Percentiles rank a stretch among this genome's conserved stretches.
These are phyloP conservation scores for Porogramme epimiltina DNA, from an alignment of 1,284 basidiomycete genomes.

Conservation along the genomic window DNA sequence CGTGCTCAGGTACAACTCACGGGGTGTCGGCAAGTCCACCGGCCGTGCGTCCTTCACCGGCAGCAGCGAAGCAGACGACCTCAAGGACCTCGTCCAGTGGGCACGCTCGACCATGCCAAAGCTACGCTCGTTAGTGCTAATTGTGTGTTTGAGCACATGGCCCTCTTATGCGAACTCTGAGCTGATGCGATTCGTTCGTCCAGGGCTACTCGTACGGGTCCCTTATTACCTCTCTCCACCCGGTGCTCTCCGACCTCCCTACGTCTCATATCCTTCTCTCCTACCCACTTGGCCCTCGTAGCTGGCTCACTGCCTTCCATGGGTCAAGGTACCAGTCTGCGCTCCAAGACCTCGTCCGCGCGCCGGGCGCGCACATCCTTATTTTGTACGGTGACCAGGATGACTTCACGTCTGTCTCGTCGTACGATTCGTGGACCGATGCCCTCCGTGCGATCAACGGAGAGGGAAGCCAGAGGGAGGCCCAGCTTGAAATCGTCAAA, in stretches of 20 bases:
- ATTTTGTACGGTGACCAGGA: slow-evolving; percentile 70
- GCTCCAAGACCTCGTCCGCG: slow-evolving; percentile 48
- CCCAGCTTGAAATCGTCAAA: slow-evolving; percentile 30
- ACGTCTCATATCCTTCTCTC: slow-evolving; percentile 73
- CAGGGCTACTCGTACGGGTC: slow-evolving; percentile 85
- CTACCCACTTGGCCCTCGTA: slow-evolving; percentile 73
- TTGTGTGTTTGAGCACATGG: slow-evolving; percentile 46
- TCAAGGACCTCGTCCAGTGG: slow-evolving; percentile 62
- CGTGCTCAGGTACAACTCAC: slow-evolving; percentile 72
- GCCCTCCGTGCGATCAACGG: slow-evolving; percentile 31
- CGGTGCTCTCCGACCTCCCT: slow-evolving; percentile 47
- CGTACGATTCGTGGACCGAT: slow-evolving; percentile 58
- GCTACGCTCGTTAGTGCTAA: slow-evolving; percentile 43
- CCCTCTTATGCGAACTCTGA: no score
- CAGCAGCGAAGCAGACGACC: slow-evolving; percentile 64
- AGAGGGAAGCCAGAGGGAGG: neutral
- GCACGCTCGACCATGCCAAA: slow-evolving; percentile 35
- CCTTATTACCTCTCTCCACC: slow-evolving; percentile 66
- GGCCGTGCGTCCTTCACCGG: slow-evolving; percentile 76
- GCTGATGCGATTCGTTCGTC: slow-evolving; percentile 1
- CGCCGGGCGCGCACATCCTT: slow-evolving; percentile 53
- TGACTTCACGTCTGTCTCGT: slow-evolving; percentile 63
- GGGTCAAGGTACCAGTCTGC: slow-evolving; percentile 51
- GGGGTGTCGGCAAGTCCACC: slow-evolving; percentile 71
- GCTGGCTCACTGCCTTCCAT: slow-evolving; percentile 70